Evolutionary conservation across 2,329 filamentous ascomycete genomes (phyloP).

Genomic region (Epichloe coenophiala): DNA sequence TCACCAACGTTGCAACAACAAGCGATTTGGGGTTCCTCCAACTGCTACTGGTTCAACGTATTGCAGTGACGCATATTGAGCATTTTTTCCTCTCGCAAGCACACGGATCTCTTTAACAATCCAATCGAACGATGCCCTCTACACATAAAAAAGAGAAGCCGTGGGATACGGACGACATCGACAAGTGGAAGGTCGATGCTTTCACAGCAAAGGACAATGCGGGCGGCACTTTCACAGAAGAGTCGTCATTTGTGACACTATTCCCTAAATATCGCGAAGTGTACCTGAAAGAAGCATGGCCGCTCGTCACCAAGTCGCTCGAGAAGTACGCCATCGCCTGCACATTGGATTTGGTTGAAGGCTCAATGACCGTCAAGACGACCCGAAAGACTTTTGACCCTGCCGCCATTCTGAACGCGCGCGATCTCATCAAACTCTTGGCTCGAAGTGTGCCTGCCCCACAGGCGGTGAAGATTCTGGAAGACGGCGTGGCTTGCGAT

Average conservation of each 20-base stretch:
- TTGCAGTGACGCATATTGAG: not conserved
- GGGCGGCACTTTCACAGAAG: constrained; percentile 78
- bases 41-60: not conserved
- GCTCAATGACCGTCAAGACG: constrained; percentile 93
- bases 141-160: constrained; percentile 80
- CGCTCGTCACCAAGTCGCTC: constrained; percentile 72
- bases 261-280: constrained; percentile 96
- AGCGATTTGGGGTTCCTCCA: not conserved
- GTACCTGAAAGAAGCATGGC: constrained; percentile 88
- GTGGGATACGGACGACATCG: constrained; percentile 93
- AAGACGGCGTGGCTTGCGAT: constrained; percentile 84
- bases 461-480: constrained; percentile 85
- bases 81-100: not conserved
- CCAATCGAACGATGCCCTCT: constrained; percentile 52
- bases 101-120: too few species aligned
- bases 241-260: constrained; percentile 75
- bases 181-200: constrained; percentile 87
- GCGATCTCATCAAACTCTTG: constrained; percentile 87
- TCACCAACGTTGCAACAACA: not conserved
- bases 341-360: constrained; percentile 86
- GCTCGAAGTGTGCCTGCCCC: constrained; percentile 84
- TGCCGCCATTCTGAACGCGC: constrained; percentile 80
- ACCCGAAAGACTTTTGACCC: constrained; percentile 87
- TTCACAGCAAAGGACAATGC: constrained; percentile 80
- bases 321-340: constrained; percentile 83